Evolutionary conservation across 2,329 filamentous ascomycete species (phyloP).

Genomic region (Akanthomyces muscarius): DNA sequence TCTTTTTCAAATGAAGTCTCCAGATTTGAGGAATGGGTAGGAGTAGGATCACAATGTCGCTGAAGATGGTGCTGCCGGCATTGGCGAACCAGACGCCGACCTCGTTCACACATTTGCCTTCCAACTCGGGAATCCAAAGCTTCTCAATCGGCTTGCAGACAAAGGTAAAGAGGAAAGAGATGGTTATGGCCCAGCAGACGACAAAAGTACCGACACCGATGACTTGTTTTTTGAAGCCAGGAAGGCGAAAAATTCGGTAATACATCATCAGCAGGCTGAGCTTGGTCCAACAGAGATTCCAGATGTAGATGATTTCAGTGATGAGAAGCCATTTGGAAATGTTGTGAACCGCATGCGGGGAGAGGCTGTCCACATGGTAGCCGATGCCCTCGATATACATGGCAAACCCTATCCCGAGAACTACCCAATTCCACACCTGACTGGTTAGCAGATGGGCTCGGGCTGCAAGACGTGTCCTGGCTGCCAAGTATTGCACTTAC

Average conservation of each 20-base stretch:
- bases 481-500: constrained; percentile 24
- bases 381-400: constrained; percentile 46
- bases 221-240: constrained; percentile 39
- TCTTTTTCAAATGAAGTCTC: constrained; percentile 38
- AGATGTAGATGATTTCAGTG: constrained; percentile 45
- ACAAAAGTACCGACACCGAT: constrained; percentile 40
- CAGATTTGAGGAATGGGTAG: constrained; percentile 42
- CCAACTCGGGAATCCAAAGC: constrained; percentile 42
- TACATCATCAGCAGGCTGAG: constrained; percentile 49
- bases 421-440: constrained; percentile 38
- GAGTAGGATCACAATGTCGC: constrained; percentile 42
- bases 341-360: constrained; percentile 34
- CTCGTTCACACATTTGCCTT: constrained; percentile 46
- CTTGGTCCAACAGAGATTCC: constrained; percentile 48
- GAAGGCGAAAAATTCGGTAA: constrained; percentile 46
- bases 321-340: constrained; percentile 46
- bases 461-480: neutral
- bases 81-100: constrained; percentile 49
- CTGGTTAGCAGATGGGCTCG: neutral
- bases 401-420: constrained; percentile 45
- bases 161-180: constrained; percentile 48
- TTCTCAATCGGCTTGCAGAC: constrained; percentile 49
- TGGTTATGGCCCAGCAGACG: constrained; percentile 44
- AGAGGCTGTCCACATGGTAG: constrained; percentile 39
- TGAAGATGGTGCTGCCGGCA: constrained; percentile 43